Percentiles rank a stretch among this genome's conserved stretches.
phyloP scores from a whole-genome alignment of 2,329 filamentous ascomycete species.

The Ambrosiella cleistominuta region DNA sequence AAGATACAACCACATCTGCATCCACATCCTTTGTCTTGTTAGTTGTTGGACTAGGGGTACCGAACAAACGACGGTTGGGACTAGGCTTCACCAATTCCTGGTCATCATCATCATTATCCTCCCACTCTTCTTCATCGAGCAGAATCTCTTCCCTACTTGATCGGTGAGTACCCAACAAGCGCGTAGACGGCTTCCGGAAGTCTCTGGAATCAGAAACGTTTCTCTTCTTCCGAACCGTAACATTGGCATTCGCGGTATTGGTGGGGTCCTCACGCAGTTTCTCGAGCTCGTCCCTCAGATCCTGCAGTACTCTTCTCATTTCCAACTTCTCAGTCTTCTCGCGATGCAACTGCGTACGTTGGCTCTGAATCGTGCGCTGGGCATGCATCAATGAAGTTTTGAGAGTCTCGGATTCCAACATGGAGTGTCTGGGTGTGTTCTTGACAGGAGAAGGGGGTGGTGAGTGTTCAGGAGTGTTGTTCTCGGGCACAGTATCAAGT shows the following conservation, averaged over 20 bases:
- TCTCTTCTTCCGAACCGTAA: constrained; percentile 30
- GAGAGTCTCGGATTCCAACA: constrained; percentile 87
- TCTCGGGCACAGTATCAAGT: constrained; percentile 46
- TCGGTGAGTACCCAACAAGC: constrained; percentile 57
- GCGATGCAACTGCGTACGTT: constrained; percentile 85
- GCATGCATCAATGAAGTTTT: constrained; percentile 89
- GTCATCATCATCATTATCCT: constrained; percentile 22
- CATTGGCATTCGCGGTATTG: constrained; percentile 33
- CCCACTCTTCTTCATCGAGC: constrained; percentile 71
- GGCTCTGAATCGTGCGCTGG: constrained; percentile 87
- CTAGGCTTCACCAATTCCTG: constrained; percentile 2
- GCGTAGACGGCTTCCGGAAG: constrained; percentile 55
- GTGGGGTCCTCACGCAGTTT: constrained; percentile 40
- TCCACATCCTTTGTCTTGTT: background rate
- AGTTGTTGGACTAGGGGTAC: constrained; percentile 9
- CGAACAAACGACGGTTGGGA: constrained; percentile 9
- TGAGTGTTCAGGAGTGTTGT: constrained; percentile 70
- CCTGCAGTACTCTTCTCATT: constrained; percentile 84
- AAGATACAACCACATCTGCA: background rate
- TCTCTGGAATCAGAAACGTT: constrained; percentile 26
- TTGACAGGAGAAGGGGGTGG: constrained; percentile 83
- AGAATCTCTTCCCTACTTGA: constrained; percentile 62
- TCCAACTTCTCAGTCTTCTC: constrained; percentile 99
- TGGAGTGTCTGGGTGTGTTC: constrained; percentile 65
- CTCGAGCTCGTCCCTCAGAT: constrained; percentile 81